Evolutionary conservation across 164 flowering plant genomes (phyloP), one percentile per base, ranked within the genome.

Genomic region (Annona squamosa): DNA sequence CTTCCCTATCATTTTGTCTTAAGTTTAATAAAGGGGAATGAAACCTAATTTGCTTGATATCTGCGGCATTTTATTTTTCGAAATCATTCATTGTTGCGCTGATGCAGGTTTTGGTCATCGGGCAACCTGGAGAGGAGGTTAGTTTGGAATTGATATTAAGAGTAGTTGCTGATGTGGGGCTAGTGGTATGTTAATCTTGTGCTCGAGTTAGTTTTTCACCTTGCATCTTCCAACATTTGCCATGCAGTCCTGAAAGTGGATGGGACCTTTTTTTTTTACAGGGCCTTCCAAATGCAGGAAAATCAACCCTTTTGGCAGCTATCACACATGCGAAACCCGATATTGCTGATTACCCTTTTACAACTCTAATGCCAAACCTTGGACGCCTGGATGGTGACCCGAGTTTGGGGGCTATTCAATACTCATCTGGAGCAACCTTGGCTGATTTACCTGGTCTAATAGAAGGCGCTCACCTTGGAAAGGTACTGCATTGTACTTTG

Each of bases 241-340:
- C 42, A 16, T 68, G 7, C 5, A 68, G 46, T 18, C 17, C 52
- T 46, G 68, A 66, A 46, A 16, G 46, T 44, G 19, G 41, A 42
- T 13, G n/a, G 46, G 46, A 9, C 12, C 12, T 46, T 46, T 45
- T 67, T 77, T 7, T 74, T 71, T 45, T 73, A 45, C 72, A 95
- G 99, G 98, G 98, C 67, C 98, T 96, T 78, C 99, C 99, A 79
- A 96, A 93, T 85, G 99, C 97, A 75, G 99, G 99, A 80, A 96
- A 95, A 76, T 95, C 99, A 68, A 95, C 99, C 19, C 90, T 95
- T 59, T 76, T 95, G 83, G 86, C 95, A 47, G 92, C 98, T 57
- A 87, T 86, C 67, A 93, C 99, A 62, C 87, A 76, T 76, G 99
- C 98, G 74, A 91, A 84, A 77, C 99, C 97, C 61, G 97, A 92